A percentile compares a stretch with the other conserved stretches of the same genome.
These are phyloP conservation scores for Moniliella sp. DNA, from an alignment of 1,284 basidiomycete genomes.

Conservation along the genomic window DNA sequence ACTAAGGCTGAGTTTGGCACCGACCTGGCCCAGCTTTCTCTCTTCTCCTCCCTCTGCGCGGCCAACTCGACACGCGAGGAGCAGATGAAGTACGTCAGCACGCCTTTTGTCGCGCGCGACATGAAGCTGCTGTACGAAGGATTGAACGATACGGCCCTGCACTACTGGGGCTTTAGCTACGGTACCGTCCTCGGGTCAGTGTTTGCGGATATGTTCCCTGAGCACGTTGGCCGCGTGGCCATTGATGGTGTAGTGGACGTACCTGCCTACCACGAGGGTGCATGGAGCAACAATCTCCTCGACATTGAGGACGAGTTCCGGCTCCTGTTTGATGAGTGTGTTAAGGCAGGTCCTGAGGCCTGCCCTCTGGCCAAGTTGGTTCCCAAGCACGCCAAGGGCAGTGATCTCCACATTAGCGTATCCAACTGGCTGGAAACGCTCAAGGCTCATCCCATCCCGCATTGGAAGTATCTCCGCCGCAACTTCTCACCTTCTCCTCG, in stretches of 20 bases:
- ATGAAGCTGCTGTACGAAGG: slow-evolving; percentile 12
- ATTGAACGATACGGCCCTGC: slow-evolving; percentile 8
- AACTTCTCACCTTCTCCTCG: slow-evolving; percentile 10
- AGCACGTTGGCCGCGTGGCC: slow-evolving; percentile 9
- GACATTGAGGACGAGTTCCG: slow-evolving; percentile 8
- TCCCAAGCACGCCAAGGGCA: slow-evolving; percentile 5
- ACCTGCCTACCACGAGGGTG: slow-evolving; percentile 8
- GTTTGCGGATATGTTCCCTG: slow-evolving; percentile 13
- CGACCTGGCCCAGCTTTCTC: slow-evolving; percentile 4
- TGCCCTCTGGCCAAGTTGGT: slow-evolving; percentile 6
- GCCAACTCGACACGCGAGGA: slow-evolving; percentile 4
- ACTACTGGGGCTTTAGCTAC: slow-evolving; percentile 16
- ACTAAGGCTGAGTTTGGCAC: slow-evolving; percentile 7
- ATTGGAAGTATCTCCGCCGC: slow-evolving; percentile 8
- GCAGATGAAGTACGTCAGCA: slow-evolving; percentile 6
- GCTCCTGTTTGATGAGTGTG: slow-evolving; percentile 10
- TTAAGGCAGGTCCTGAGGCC: slow-evolving; percentile 7
- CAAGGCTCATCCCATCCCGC: slow-evolving; percentile 8
- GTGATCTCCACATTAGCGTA: slow-evolving; percentile 3
- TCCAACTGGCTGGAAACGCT: slow-evolving; percentile 8
- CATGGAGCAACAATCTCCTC: slow-evolving; percentile 7
- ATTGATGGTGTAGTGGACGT: slow-evolving; percentile 17
- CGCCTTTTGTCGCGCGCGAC: slow-evolving; percentile 10
- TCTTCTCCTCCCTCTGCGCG: slow-evolving; percentile 5
- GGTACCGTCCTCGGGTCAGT: slow-evolving; percentile 14